Base-by-base conservation (phyloP, 768 basidiomycete species). In the Baorangia bicolor region DNA sequence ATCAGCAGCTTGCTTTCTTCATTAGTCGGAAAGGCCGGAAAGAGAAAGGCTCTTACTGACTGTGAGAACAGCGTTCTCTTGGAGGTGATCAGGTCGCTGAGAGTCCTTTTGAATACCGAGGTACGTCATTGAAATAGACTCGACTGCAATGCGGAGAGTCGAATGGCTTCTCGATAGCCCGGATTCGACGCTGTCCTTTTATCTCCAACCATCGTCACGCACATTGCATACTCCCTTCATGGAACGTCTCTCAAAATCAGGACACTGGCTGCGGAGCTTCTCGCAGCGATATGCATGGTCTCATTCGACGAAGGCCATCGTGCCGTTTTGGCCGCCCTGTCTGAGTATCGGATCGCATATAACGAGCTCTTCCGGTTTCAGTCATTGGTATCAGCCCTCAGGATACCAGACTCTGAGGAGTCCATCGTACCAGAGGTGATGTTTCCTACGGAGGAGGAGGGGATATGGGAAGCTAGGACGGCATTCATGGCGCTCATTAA, bases 51-150 rank as follows among this genome's bases (percentile, higher is more conserved):
- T n/a, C 66, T 84, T 49, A 80, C 74, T 4, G 91, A 95, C 45
- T 71, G 81, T 27, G 90, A 92, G 66, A 81, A 79, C 13, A 81
- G 79, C 3, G 83, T 87, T 2, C 73, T 94, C 27, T 64, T 87
- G 30, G 93, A 96, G 66, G 69, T 86, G 23, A 78, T 92, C 59
- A 90, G 87, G 65, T 94, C 91, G 67, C 71, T 97, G 23, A 77
- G 93, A 38, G 88, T 88, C 0, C 72, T 98, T 18, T 74, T 94
- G 59, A 97, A 97, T 64, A 95, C 88, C 1, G 84, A 90, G 72
- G 94, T 92, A 64, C 37, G 68, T 61, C 56, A 25, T 42, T 33
- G 9, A 42, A 21, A n/a, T 28, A 12, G n/a, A 39, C 12, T 48
- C 16, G n/a, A 35, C 16, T 27, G 10, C 28, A 11, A 35, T 8